Conservation (phyloP, 169 alveolate genomes). For the Plasmodium reichenowi region DNA sequence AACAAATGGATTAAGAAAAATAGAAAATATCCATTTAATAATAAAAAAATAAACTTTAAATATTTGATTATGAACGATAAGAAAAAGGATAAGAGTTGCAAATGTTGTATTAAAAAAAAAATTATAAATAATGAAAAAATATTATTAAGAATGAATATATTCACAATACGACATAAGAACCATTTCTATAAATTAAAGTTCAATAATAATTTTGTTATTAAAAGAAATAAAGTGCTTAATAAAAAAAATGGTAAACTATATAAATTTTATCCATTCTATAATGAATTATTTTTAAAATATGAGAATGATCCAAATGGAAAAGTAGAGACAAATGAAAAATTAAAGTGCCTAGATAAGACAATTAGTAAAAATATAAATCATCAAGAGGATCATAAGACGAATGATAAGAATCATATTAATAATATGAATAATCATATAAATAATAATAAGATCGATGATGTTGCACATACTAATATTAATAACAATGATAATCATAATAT, state of each 20-base stretch:
- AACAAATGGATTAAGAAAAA: background rate
- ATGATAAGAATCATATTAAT: background rate
- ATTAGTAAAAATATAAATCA: too few species aligned
- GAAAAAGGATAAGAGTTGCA: constrained; percentile 10
- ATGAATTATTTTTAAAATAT: background rate
- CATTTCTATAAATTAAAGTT: constrained; percentile 50
- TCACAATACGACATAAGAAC: constrained; percentile 28
- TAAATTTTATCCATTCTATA: too few species aligned
- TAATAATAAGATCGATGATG: background rate
- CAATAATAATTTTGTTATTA: constrained; percentile 22
- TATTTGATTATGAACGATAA: background rate
- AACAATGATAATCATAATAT: background rate
- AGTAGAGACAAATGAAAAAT: too few species aligned
- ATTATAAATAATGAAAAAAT: constrained; percentile 14
- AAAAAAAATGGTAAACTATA: too few species aligned
- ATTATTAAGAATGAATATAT: constrained; percentile 37
- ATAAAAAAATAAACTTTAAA: background rate
- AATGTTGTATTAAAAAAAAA: constrained; percentile 26
- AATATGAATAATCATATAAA: background rate
- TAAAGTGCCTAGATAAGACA: too few species aligned
- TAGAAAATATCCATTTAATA: background rate
- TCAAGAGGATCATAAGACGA: background rate
- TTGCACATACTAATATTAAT: background rate
- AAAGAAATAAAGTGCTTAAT: background rate
- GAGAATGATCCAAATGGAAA: background rate